Evolutionary conservation across 768 basidiomycete species (phyloP).

Genomic region (Floccularia luteovirens): DNA sequence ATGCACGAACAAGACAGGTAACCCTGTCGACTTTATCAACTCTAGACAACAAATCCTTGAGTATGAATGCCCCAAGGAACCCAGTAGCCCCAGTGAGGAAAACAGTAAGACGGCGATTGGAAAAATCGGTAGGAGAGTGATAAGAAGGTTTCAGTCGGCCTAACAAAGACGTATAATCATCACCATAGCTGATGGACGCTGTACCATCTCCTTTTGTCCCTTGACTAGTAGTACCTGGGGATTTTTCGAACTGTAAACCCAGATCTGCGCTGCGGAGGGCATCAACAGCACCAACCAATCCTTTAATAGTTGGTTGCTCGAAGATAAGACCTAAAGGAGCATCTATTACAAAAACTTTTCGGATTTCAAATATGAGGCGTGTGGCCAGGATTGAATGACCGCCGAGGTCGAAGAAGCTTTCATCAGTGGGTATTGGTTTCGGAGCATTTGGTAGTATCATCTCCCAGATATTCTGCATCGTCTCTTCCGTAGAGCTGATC

Average conservation of each 20-base stretch:
- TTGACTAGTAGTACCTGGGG: constrained; percentile 10
- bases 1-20: constrained; percentile 84
- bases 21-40: constrained; percentile 69
- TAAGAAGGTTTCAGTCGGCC: constrained; percentile 55
- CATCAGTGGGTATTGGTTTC: constrained; percentile 74
- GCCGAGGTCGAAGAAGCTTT: constrained; percentile 97
- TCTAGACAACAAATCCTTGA: constrained; percentile 69
- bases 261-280: constrained; percentile 71
- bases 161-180: constrained; percentile 65
- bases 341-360: constrained; percentile 85
- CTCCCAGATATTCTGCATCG: constrained; percentile 81
- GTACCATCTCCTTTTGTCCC: constrained; percentile 6
- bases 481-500: constrained; percentile 64
- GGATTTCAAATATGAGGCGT: constrained; percentile 92
- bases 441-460: constrained; percentile 74
- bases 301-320: constrained; percentile 78
- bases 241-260: constrained; percentile 46
- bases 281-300: constrained; percentile 74
- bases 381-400: constrained; percentile 99
- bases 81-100: constrained; percentile 98
- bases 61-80: constrained; percentile 90
- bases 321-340: constrained; percentile 91
- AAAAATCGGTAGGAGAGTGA: constrained; percentile 50
- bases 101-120: constrained; percentile 52
- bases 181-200: constrained; percentile 58